A percentile compares a stretch with the other conserved stretches of the same genome.
Conservation (phyloP, 495 filamentous ascomycete species). For the Xylaria cubensis region DNA sequence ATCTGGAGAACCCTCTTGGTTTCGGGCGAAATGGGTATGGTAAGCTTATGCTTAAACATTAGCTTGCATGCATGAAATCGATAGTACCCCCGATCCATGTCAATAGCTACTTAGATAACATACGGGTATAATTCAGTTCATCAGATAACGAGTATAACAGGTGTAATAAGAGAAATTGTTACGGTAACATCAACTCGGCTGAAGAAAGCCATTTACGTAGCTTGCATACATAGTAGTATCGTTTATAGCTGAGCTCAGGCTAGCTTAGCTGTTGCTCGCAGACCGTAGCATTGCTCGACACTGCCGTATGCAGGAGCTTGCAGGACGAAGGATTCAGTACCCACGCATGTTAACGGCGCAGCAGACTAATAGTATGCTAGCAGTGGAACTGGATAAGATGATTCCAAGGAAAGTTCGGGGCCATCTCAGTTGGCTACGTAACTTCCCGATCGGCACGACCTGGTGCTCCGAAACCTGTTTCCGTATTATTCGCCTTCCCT, state of each 20-base stretch:
- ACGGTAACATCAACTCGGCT: background rate
- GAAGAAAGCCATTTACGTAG: background rate
- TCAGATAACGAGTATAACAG: background rate
- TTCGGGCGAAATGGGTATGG: background rate
- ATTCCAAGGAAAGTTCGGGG: background rate
- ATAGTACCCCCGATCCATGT: conserved; percentile 2
- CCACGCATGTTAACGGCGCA: background rate
- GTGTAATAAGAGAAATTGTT: background rate
- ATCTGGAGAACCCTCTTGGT: background rate
- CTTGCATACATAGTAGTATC: conserved; percentile 7
- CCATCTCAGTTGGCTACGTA: background rate
- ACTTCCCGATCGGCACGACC: background rate
- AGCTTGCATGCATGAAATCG: conserved; percentile 4
- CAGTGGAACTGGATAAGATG: background rate
- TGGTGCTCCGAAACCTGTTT: conserved; percentile 8
- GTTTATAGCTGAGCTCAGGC: background rate
- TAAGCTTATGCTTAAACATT: conserved; percentile 9
- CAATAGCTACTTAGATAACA: background rate
- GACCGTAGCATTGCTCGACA: background rate
- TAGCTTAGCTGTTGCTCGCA: background rate
- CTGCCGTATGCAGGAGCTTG: background rate
- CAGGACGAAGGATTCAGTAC: conserved; percentile 8
- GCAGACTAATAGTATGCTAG: background rate
- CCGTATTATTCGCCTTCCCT: background rate
- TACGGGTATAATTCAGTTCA: background rate